Conservation (phyloP, 2,329 filamentous ascomycete species). For the Ascochyta clinopodiicola region DNA sequence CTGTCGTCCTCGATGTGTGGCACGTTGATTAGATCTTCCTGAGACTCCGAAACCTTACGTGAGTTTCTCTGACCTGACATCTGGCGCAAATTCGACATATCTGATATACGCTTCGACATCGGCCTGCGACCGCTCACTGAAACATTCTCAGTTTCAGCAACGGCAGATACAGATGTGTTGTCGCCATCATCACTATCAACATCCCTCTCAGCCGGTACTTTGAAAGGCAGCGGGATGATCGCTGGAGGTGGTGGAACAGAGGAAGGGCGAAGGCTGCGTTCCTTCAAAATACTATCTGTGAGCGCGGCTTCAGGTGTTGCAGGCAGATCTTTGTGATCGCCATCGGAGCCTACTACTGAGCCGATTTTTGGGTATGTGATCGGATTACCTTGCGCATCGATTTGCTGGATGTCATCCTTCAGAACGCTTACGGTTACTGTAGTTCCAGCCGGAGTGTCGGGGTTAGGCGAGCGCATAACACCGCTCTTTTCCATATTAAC, state of each 20-base stretch:
- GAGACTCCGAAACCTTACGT: slow-evolving; percentile 32
- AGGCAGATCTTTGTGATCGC: slow-evolving; percentile 6
- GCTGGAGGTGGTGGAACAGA: slow-evolving; percentile 57
- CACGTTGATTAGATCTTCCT: slow-evolving; percentile 47
- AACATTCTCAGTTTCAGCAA: slow-evolving; percentile 34
- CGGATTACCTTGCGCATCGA: slow-evolving; percentile 42
- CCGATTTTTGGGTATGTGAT: slow-evolving; percentile 14
- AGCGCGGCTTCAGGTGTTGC: slow-evolving; percentile 9
- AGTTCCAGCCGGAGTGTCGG: slow-evolving; percentile 46
- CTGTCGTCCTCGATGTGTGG: slow-evolving; percentile 49
- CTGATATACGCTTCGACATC: slow-evolving; percentile 47
- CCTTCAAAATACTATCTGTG: slow-evolving; percentile 6
- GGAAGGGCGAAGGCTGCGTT: slow-evolving; percentile 29
- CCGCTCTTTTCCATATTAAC: slow-evolving; percentile 56
- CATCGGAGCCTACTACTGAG: background rate
- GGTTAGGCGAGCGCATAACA: slow-evolving; percentile 46
- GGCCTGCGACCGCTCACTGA: slow-evolving; percentile 25
- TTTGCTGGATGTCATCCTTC: slow-evolving; percentile 55
- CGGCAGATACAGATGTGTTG: slow-evolving; percentile 64
- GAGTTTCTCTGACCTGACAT: slow-evolving; percentile 25
- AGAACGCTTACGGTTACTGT: slow-evolving; percentile 63
- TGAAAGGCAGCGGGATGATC: slow-evolving; percentile 71
- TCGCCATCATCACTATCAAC: slow-evolving; percentile 57
- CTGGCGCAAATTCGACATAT: slow-evolving; percentile 39
- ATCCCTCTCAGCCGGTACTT: slow-evolving; percentile 58